Evolutionary conservation across 345 rosid genomes (phyloP).

Genomic region (Populus davidiana): DNA sequence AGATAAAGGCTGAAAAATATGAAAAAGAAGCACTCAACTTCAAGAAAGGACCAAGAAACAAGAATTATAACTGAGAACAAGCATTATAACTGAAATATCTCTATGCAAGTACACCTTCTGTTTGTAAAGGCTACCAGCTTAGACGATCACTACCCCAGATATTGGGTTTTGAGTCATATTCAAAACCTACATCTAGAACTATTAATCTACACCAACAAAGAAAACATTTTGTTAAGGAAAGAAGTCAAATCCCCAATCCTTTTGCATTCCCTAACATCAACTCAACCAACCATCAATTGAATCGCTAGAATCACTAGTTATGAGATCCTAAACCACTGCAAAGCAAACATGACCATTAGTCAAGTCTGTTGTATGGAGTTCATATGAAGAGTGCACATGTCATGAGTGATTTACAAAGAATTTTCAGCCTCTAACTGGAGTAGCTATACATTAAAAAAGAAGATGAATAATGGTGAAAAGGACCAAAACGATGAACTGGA

Average conservation of each 20-base stretch:
- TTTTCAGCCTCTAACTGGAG: background rate
- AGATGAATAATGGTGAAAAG: background rate
- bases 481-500: background rate
- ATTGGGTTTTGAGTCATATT: background rate
- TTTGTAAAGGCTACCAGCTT: background rate
- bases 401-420: background rate
- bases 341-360: background rate
- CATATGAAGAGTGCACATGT: background rate
- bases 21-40: background rate
- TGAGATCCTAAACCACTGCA: background rate
- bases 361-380: too few relatives aligned
- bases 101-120: background rate
- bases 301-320: background rate
- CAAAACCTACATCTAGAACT: background rate
- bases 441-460: background rate
- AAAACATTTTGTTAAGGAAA: background rate
- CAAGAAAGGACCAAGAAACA: background rate
- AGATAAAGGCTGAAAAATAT: background rate
- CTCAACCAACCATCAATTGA: background rate
- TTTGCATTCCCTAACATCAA: background rate
- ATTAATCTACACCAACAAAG: background rate
- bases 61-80: background rate
- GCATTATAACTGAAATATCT: background rate
- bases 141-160: background rate
- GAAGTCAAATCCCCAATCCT: background rate